Base-by-base conservation (phyloP, 2,329 filamentous ascomycete genomes). In the Bipolaris gigantea region DNA sequence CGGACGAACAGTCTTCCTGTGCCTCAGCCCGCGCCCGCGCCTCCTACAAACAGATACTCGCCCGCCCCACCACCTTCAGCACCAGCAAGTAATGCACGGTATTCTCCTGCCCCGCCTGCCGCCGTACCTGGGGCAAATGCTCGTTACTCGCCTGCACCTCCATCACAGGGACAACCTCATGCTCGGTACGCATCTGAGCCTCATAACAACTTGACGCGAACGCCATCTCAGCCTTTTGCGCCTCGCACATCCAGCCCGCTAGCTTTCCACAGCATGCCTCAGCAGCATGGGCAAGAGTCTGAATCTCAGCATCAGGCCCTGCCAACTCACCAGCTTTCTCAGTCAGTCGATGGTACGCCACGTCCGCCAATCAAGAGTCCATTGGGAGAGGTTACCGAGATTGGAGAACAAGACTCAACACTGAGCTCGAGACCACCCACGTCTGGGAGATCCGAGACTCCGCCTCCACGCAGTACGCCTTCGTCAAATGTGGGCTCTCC, bases 231-330 rank as follows among this genome's bases (percentile, higher is more conserved):
- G 56, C 77, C 81, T 4, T 87, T 86, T 68, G 82, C 84, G 38
- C 85, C 85, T 16, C 79, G 85, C 51, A 87, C 84, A 6, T 87
- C 84, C n/a, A 87, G 85, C 68, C 85, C 85, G 15, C 75, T 87
- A 15, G 84, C 84, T 30, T 80, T 81, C 45, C 81, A 77, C 46
- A 72, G 74, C 30, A 43, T 52, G 41, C 68, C 73, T 23, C 72
- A 76, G 10, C 71, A 71, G 11, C 60, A 62, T 4, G 59, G 65
- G 19, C 59, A 65, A 30, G 51, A 42, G 30, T 27, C 55, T 15
- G 56, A 63, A 27, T 25, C 51, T 11, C 21, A 53, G 47, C 33
- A 35, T n/a, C 45, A 55, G n/a, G 40, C 62, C 16, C 25, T 48
- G 23, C 53, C 58, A 16, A 57, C 51, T 11, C 71, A 72, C 43